A percentile compares a stretch with the other conserved stretches of the same genome.
These are phyloP conservation scores for Xylariaceae sp. DNA, from an alignment of 2,329 filamentous ascomycete genomes.

Conservation along the genomic window DNA sequence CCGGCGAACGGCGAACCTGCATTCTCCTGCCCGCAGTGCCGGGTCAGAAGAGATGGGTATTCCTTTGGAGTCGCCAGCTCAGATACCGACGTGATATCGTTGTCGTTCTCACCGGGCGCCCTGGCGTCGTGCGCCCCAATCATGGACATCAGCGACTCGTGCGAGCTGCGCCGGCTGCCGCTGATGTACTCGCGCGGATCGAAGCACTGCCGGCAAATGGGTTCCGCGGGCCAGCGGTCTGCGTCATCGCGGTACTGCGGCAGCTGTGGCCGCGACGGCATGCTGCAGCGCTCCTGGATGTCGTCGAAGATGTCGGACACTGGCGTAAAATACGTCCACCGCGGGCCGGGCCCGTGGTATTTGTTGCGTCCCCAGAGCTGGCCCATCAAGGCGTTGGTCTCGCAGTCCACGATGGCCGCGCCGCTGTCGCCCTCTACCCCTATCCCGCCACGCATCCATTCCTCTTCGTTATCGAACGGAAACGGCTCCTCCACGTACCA, in stretches of 20 bases:
- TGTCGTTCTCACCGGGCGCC: conserved; percentile 26
- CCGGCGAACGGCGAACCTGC: conserved; percentile 25
- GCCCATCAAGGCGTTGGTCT: conserved; percentile 30
- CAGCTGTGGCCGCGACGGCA: conserved; percentile 31
- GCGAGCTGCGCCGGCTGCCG: conserved; percentile 31
- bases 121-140: conserved; percentile 22
- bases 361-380: conserved; percentile 38
- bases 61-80: conserved; percentile 36
- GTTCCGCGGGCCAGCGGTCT: conserved; percentile 32
- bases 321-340: conserved; percentile 36
- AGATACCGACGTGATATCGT: conserved; percentile 33
- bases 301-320: conserved; percentile 37
- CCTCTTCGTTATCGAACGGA: conserved; percentile 30
- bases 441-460: conserved; percentile 38
- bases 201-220: conserved; percentile 34
- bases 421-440: conserved; percentile 38
- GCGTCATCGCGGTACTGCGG: conserved; percentile 33
- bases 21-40: conserved; percentile 29
- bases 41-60: conserved; percentile 23
- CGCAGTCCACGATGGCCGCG: conserved; percentile 34
- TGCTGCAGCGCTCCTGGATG: conserved; percentile 35
- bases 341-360: conserved; percentile 34
- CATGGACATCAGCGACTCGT: conserved; percentile 35
- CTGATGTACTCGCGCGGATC: conserved; percentile 33
- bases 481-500: conserved; percentile 38